Evolutionary conservation across 352 stramenopile genomes (phyloP).

Genomic region (Phytophthora idaei): DNA sequence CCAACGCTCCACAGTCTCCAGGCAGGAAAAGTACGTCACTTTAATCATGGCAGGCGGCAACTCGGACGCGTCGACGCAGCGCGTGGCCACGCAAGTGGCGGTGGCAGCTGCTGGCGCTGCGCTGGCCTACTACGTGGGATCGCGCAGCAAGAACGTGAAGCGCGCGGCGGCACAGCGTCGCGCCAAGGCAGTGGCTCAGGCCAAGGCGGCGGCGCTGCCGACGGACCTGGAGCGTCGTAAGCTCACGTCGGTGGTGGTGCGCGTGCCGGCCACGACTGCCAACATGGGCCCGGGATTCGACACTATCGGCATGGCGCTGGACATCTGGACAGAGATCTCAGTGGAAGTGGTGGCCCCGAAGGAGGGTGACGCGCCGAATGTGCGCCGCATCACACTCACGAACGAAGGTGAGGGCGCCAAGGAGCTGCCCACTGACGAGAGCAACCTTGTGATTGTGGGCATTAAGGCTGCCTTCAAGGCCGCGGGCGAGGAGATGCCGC

Average conservation of each 20-base stretch:
- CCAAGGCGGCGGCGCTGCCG: slow-evolving; percentile 28
- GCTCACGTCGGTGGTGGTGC: slow-evolving; percentile 94
- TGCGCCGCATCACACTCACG: slow-evolving; percentile 94
- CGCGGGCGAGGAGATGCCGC: slow-evolving; percentile 93
- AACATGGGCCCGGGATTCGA: slow-evolving; percentile 99
- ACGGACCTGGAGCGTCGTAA: slow-evolving; percentile 48
- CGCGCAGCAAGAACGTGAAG: slow-evolving; percentile 50
- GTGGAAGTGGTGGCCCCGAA: slow-evolving; percentile 82
- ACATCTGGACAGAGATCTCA: slow-evolving; percentile 99
- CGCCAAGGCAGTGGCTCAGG: slow-evolving; percentile 22
- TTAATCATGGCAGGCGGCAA: slow-evolving; percentile 27
- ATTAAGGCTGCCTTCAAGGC: slow-evolving; percentile 96
- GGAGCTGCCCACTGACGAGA: slow-evolving; percentile 90
- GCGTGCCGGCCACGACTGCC: slow-evolving; percentile 97
- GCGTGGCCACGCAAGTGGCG: slow-evolving; percentile 59
- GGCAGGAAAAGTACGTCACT: slow-evolving; percentile 9
- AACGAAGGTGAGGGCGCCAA: slow-evolving; percentile 96
- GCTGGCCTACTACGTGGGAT: slow-evolving; percentile 68
- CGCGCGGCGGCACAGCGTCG: slow-evolving; percentile 28
- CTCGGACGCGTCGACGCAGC: slow-evolving; percentile 33
- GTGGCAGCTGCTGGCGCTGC: slow-evolving; percentile 57
- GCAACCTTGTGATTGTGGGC: slow-evolving; percentile 94
- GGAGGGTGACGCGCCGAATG: slow-evolving; percentile 21
- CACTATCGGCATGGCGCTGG: slow-evolving; percentile 98
- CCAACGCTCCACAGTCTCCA: neutral